These are phyloP conservation scores for Saksenaea oblongispora DNA, from an alignment of 371 early-diverging fungal species.

Conservation along the genomic window DNA sequence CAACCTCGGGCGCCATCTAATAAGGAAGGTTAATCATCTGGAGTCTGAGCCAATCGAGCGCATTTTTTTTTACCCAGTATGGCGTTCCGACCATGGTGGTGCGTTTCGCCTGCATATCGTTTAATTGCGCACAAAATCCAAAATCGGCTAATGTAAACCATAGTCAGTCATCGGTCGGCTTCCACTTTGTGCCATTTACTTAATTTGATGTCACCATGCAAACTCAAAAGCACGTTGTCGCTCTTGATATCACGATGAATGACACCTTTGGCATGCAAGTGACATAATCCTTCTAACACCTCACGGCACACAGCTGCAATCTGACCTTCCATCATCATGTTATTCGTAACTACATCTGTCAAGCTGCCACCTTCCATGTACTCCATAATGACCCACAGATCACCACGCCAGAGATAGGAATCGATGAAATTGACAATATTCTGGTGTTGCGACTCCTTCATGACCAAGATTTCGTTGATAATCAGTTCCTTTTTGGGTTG, in stretches of 20 bases:
- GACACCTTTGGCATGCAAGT: conserved; percentile 92
- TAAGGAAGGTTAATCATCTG: background rate
- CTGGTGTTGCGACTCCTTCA: conserved; percentile 88
- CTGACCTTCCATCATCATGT: conserved; percentile 94
- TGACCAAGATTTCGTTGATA: conserved; percentile 95
- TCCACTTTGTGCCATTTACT: conserved; percentile 49
- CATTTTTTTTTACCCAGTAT: conserved; percentile 60
- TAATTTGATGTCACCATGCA: conserved; percentile 91
- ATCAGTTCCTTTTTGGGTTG: conserved; percentile 97
- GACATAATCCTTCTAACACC: conserved; percentile 86
- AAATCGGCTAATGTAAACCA: conserved; percentile 73
- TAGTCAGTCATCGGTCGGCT: conserved; percentile 11
- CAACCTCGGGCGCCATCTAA: conserved; percentile 95
- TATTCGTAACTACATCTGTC: conserved; percentile 89
- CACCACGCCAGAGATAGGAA: conserved; percentile 85
- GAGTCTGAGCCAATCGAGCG: background rate
- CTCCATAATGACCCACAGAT: conserved; percentile 96
- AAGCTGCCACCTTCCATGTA: conserved; percentile 97
- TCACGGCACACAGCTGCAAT: conserved; percentile 93
- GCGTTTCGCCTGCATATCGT: conserved; percentile 77
- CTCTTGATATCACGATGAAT: conserved; percentile 98
- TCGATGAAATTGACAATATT: conserved; percentile 98
- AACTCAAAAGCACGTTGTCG: conserved; percentile 89
- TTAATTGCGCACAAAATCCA: conserved; percentile 93
- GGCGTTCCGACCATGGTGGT: conserved; percentile 94